A percentile compares a stretch with the other conserved stretches of the same genome.
Conservation (phyloP, 441 rosid genomes). For the Euphorbia schlechtendalii region DNA sequence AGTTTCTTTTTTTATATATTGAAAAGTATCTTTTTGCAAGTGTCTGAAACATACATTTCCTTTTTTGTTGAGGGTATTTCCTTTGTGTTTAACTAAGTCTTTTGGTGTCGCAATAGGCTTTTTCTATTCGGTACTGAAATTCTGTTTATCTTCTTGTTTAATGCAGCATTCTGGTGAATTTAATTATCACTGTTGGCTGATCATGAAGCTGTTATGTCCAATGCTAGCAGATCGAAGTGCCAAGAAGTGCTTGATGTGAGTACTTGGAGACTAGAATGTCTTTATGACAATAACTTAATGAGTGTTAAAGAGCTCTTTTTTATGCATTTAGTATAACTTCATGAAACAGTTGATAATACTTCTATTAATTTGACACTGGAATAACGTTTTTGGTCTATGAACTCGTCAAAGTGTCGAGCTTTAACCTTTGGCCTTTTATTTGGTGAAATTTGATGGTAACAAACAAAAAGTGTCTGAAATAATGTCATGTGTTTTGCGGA, state of each 20-base stretch:
- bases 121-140: not conserved
- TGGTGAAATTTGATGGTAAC: too few species aligned
- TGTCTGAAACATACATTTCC: not conserved
- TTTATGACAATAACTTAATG: too few species aligned
- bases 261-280: conserved; percentile 1
- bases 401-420: too few species aligned
- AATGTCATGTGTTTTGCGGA: too few species aligned
- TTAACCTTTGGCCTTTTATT: too few species aligned
- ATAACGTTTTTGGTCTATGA: too few species aligned
- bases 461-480: too few species aligned
- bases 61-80: not conserved
- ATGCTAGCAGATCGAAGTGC: conserved; percentile 77
- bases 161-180: conserved; percentile 94
- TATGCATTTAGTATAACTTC: not conserved
- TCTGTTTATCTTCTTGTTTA: conserved; percentile 16
- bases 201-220: conserved; percentile 98
- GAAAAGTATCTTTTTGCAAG: not conserved
- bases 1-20: too few species aligned
- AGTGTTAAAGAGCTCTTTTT: too few species aligned
- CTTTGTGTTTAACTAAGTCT: not conserved
- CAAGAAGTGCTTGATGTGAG: conserved; percentile 97
- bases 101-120: not conserved
- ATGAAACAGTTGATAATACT: not conserved
- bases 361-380: too few species aligned
- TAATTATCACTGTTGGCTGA: conserved; percentile 85